A percentile compares a stretch with the other conserved stretches of the same genome.
These are phyloP conservation scores for Lumnitzera racemosa DNA, from an alignment of 345 rosid genomes.

Conservation along the genomic window DNA sequence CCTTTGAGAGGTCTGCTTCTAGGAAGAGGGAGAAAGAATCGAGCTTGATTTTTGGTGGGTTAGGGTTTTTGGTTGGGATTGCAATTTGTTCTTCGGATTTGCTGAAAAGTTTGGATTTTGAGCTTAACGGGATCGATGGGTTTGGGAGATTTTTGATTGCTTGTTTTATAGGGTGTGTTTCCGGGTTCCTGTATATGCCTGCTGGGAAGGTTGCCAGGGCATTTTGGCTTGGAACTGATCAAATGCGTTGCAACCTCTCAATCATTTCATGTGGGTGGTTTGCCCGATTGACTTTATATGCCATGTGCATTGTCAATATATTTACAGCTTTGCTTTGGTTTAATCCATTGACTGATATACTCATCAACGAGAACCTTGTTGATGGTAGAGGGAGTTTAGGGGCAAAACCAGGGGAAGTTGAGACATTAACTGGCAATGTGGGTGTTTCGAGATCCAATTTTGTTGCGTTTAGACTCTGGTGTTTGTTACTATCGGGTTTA, in stretches of 20 bases:
- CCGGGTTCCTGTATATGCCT: constrained; percentile 65
- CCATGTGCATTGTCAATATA: constrained; percentile 28
- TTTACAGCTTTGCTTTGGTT: constrained; percentile 81
- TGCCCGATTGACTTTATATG: constrained; percentile 52
- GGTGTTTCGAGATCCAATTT: constrained; percentile 48
- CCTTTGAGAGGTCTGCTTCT: constrained; percentile 80
- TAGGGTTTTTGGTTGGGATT: constrained; percentile 57
- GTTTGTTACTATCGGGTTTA: constrained; percentile 47
- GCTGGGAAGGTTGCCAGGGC: constrained; percentile 68
- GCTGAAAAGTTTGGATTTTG: constrained; percentile 45
- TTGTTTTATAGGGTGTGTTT: constrained; percentile 48
- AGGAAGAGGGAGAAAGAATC: constrained; percentile 71
- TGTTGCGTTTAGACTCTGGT: constrained; percentile 37
- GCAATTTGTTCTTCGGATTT: constrained; percentile 40
- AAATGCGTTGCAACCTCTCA: constrained; percentile 47
- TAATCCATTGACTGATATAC: constrained; percentile 54
- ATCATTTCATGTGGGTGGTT: constrained; percentile 83
- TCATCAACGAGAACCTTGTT: constrained; percentile 26
- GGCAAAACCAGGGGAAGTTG: constrained; percentile 11
- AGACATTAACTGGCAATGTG: constrained; percentile 48
- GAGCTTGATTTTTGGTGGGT: constrained; percentile 40
- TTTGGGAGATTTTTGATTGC: constrained; percentile 39
- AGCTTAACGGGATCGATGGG: constrained; percentile 49
- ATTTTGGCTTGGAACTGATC: constrained; percentile 95
- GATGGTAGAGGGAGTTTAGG: constrained; percentile 7